phyloP scores from a whole-genome alignment of 257 asterid genomes.

The Cinchona pubescens region DNA sequence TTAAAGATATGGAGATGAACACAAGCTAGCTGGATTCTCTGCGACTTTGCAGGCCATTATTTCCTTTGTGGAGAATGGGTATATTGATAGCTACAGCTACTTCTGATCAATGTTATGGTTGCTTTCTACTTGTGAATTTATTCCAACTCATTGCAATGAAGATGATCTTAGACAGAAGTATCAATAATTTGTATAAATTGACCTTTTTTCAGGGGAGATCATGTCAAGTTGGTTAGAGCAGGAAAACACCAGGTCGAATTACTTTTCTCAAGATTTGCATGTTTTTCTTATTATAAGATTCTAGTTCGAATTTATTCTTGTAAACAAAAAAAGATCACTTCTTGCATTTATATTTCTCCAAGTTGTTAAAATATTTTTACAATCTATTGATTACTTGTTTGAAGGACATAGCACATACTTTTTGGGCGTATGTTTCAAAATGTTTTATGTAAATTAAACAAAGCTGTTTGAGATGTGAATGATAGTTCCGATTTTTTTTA shows the following conservation, averaged over 20 bases:
- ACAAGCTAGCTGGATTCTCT: conserved; percentile 96
- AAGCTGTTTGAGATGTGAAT: conserved; percentile 1
- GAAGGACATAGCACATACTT: not conserved
- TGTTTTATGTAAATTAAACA: not conserved
- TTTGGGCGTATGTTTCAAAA: not conserved
- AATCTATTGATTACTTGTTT: not conserved
- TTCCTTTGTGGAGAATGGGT: conserved; percentile 98
- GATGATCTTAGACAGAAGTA: not conserved
- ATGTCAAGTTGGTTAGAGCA: conserved; percentile 83
- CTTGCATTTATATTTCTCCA: not conserved
- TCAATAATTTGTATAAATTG: conserved; percentile 12
- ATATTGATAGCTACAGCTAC: conserved; percentile 23
- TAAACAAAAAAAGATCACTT: not conserved
- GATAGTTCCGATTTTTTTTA: not conserved
- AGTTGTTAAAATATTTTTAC: not conserved
- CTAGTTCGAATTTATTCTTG: not conserved
- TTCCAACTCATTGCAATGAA: not conserved
- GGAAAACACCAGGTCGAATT: conserved; percentile 90
- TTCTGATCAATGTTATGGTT: conserved; percentile 18
- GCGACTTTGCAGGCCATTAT: conserved; percentile 98
- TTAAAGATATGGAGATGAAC: conserved; percentile 92
- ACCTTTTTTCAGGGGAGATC: conserved; percentile 72
- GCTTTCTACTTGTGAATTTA: not conserved
- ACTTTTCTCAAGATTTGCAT: conserved; percentile 14
- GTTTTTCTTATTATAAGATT: not conserved